Evolutionary conservation across 257 asterid species (phyloP).

Genomic region (Marsdenia floribunda): DNA sequence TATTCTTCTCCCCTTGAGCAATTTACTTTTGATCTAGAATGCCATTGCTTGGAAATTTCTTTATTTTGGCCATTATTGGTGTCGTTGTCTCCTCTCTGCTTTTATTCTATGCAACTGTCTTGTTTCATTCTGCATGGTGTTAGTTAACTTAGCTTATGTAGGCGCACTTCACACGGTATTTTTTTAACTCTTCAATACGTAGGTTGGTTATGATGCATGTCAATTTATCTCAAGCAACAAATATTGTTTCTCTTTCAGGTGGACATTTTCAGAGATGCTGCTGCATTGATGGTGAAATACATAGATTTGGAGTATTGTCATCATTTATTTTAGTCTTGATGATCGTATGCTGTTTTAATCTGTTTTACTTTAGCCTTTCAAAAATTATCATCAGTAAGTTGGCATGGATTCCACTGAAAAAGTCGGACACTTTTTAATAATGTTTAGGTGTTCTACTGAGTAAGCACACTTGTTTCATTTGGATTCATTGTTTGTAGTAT

Average conservation of each 20-base stretch:
- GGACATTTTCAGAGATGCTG: slow-evolving; percentile 96
- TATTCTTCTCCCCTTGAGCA: not conserved
- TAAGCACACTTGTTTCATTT: not conserved
- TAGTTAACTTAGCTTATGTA: not conserved
- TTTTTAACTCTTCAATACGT: not conserved
- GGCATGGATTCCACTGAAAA: no score
- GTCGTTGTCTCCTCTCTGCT: not conserved
- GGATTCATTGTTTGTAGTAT: not conserved
- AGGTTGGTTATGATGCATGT: not conserved
- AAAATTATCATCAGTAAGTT: not conserved
- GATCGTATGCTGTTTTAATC: not conserved
- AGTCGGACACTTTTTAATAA: not conserved
- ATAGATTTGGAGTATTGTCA: slow-evolving; percentile 32
- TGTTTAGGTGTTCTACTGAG: not conserved
- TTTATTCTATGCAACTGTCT: not conserved
- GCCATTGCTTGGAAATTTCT: not conserved
- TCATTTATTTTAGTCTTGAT: not conserved
- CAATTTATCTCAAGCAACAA: not conserved
- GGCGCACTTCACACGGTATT: not conserved
- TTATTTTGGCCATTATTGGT: not conserved
- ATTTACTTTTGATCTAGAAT: not conserved
- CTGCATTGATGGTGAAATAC: slow-evolving; percentile 82
- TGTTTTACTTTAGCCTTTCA: not conserved
- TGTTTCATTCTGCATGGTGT: not conserved
- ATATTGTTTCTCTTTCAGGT: slow-evolving; percentile 45